Base-by-base conservation (phyloP, 768 basidiomycete species). In the Paxillus involutus region DNA sequence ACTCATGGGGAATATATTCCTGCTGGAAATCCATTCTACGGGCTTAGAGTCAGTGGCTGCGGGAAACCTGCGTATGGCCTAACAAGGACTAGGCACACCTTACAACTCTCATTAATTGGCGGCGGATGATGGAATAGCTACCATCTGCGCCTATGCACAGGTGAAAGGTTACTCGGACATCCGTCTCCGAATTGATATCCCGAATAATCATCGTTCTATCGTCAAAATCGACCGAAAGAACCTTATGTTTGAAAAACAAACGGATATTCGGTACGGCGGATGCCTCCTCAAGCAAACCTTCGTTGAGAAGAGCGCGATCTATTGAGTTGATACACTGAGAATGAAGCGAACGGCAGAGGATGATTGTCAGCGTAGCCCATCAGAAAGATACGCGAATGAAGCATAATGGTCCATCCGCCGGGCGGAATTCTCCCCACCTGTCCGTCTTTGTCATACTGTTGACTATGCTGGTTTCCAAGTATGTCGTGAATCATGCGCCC, bases 1-100 rank as follows among this genome's bases (percentile, higher is more conserved):
- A 99, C 69, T 95, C 94, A 66, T 98, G 92, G 52, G 84, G 87
- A 67, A 98, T 93, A 74, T 96, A 98, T 71, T 89, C 87, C 73
- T 98, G 96, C 66, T 88, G 85, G 75, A 88, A 97, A 77, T 96
- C 82, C 88, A 97, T 94, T 71, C 96, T 97, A 68, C 58, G 63
- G 59, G 62, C 57, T 48, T 58, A 46, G 24, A 51, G 58, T 67
- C 47, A 68, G 50, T 35, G 26, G 50, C 55, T 40, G 16, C 41
- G 60, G 66, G 65, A 66, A 52, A 62, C 54, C 36, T 26, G 49
- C 43, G 51, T 44, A 54, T 51, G 8, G 51, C 49, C 32, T 44
- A 47, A 49, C 49, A 56, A 39, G 47, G 49, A 51, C 55, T 56
- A 58, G 47, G 72, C 83, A 67, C 71, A 94, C 94, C 92, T 84